Conservation (phyloP, 495 filamentous ascomycete species). For the Aspergillus haitiensis region DNA sequence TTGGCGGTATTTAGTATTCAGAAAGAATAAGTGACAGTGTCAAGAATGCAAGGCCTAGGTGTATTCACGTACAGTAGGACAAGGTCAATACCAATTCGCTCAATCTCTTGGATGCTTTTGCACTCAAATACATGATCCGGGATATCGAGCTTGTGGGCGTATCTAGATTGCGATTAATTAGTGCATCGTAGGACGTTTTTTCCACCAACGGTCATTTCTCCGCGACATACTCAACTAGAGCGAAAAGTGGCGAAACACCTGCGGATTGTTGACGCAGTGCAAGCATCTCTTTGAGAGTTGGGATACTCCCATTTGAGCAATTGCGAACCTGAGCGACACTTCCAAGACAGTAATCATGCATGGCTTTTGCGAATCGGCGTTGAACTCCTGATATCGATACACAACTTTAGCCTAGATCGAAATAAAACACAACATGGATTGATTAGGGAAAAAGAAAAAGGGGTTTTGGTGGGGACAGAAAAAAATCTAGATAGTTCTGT, state of each 20-base stretch:
- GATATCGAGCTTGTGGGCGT: constrained; percentile 29
- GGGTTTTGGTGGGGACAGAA: background rate
- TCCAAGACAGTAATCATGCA: constrained; percentile 32
- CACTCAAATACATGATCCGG: constrained; percentile 34
- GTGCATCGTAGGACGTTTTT: background rate
- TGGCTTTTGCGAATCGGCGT: constrained; percentile 28
- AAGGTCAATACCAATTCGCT: constrained; percentile 33
- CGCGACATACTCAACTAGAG: constrained; percentile 31
- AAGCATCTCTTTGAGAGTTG: constrained; percentile 28
- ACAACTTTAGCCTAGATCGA: background rate
- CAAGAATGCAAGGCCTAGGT: background rate
- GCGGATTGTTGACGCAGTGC: constrained; percentile 26
- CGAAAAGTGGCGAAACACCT: constrained; percentile 33
- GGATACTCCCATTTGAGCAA: constrained; percentile 14
- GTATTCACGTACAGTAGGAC: constrained; percentile 27
- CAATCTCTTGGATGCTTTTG: constrained; percentile 31
- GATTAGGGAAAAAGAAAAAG: no score
- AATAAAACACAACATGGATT: no score
- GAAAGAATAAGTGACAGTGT: background rate
- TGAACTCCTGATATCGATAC: constrained; percentile 19
- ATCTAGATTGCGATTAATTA: constrained; percentile 18
- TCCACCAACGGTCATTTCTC: no score
- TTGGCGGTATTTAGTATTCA: background rate
- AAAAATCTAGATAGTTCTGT: background rate
- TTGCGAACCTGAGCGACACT: constrained; percentile 28